Percentiles rank a stretch among this genome's conserved stretches.
phyloP scores from a whole-genome alignment of 805 yeast genomes.

The Candida loeiensis region DNA sequence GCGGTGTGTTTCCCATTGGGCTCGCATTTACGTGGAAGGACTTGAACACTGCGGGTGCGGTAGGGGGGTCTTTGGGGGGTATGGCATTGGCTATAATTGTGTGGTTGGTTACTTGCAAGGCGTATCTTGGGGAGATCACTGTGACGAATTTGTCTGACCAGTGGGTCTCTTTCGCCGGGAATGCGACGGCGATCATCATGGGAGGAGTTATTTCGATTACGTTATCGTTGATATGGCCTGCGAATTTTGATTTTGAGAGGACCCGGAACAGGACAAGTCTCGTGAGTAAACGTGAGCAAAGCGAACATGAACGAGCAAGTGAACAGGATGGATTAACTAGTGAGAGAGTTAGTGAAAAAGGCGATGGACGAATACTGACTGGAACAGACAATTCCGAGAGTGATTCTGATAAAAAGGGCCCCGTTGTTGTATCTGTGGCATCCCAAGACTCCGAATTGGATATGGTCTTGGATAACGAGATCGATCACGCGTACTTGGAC shows the following conservation, averaged over 20 bases:
- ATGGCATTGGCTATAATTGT: conserved; percentile 32
- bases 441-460: conserved; percentile 13
- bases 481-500: conserved; percentile 24
- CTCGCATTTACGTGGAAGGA: conserved; percentile 28
- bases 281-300: background rate
- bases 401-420: too few species aligned
- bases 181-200: conserved; percentile 32
- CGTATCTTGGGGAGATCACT: conserved; percentile 31
- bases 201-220: conserved; percentile 34
- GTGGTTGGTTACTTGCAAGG: conserved; percentile 38
- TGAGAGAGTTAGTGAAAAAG: too few species aligned
- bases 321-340: too few species aligned
- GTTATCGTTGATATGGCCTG: conserved; percentile 35
- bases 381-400: too few species aligned
- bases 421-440: too few species aligned
- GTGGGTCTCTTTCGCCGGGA: conserved; percentile 44
- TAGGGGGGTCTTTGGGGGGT: conserved; percentile 36
- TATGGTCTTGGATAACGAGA: conserved; percentile 19
- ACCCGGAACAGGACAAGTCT: conserved; percentile 34
- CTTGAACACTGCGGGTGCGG: conserved; percentile 34
- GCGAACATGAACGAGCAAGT: background rate
- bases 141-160: conserved; percentile 30
- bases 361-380: too few species aligned
- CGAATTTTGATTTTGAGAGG: conserved; percentile 31
- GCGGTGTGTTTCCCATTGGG: conserved; percentile 24